Evolutionary conservation across 345 rosid species (phyloP).

Genomic region (Turritis glabra): DNA sequence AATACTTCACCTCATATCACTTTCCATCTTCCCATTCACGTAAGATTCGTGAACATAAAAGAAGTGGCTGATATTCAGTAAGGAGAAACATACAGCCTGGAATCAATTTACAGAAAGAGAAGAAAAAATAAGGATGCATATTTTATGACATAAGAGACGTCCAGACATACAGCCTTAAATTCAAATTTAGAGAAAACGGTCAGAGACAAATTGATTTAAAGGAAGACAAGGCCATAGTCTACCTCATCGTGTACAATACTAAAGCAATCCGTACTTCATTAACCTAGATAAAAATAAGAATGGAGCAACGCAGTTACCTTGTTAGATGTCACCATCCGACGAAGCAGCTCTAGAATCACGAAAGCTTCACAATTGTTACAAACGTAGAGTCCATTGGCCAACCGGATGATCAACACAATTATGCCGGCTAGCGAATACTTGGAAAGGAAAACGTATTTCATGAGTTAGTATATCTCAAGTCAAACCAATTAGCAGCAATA

Average conservation of each 20-base stretch:
- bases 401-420: slow-evolving; percentile 68
- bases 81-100: slow-evolving; percentile 71
- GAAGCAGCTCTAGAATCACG: slow-evolving; percentile 69
- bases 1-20: slow-evolving; percentile 61
- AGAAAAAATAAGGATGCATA: slow-evolving; percentile 11
- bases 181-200: slow-evolving; percentile 17
- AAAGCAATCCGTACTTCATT: slow-evolving; percentile 9
- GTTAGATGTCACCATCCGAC: slow-evolving; percentile 76
- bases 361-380: slow-evolving; percentile 60
- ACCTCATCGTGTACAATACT: slow-evolving; percentile 4
- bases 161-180: slow-evolving; percentile 14
- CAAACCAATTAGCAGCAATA: slow-evolving; percentile 8
- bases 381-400: slow-evolving; percentile 61
- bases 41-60: slow-evolving; percentile 48
- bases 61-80: slow-evolving; percentile 63
- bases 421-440: slow-evolving; percentile 75
- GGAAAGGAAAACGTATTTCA: slow-evolving; percentile 23
- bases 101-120: slow-evolving; percentile 26
- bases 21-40: slow-evolving; percentile 48
- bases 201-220: slow-evolving; percentile 1
- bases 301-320: slow-evolving; percentile 50
- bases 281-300: slow-evolving; percentile 9
- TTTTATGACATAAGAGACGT: slow-evolving; percentile 10
- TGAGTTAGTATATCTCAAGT: slow-evolving; percentile 26
- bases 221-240: slow-evolving; percentile 8